These are phyloP conservation scores for Sporothrix schenckii DNA, from an alignment of 2,329 filamentous ascomycete species.

Conservation along the genomic window DNA sequence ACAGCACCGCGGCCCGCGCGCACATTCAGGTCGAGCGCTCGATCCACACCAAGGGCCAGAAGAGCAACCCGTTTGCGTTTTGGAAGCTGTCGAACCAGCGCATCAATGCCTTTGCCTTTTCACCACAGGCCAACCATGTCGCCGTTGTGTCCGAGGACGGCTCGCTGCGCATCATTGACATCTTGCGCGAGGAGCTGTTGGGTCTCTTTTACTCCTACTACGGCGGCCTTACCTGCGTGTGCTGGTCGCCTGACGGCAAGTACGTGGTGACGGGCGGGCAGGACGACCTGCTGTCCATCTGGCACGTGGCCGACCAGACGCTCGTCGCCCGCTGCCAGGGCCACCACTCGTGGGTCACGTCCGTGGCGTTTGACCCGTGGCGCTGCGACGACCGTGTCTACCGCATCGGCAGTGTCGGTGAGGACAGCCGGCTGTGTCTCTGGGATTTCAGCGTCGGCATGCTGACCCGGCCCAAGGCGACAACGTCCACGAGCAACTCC, in stretches of 20 bases:
- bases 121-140: conserved; percentile 77
- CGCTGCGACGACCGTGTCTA: conserved; percentile 94
- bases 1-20: conserved; percentile 46
- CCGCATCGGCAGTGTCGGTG: conserved; percentile 91
- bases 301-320: conserved; percentile 80
- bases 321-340: conserved; percentile 92
- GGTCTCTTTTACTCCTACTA: conserved; percentile 91
- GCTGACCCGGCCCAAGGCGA: conserved; percentile 83
- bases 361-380: conserved; percentile 95
- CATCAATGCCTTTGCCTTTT: conserved; percentile 90
- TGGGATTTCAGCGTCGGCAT: conserved; percentile 99
- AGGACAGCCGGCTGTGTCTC: conserved; percentile 84
- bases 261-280: conserved; percentile 95
- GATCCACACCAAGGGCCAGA: conserved; percentile 90
- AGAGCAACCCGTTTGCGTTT: conserved; percentile 84
- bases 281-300: conserved; percentile 94
- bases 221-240: conserved; percentile 87
- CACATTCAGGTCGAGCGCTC: conserved; percentile 81
- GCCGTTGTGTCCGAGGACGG: conserved; percentile 93
- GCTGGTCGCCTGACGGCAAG: conserved; percentile 96
- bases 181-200: conserved; percentile 86
- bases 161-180: conserved; percentile 85
- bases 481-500: conserved; percentile 54
- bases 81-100: conserved; percentile 93
- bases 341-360: conserved; percentile 93